Conservation (phyloP, 179 eudicot genomes). For the Pouteria campechiana region DNA sequence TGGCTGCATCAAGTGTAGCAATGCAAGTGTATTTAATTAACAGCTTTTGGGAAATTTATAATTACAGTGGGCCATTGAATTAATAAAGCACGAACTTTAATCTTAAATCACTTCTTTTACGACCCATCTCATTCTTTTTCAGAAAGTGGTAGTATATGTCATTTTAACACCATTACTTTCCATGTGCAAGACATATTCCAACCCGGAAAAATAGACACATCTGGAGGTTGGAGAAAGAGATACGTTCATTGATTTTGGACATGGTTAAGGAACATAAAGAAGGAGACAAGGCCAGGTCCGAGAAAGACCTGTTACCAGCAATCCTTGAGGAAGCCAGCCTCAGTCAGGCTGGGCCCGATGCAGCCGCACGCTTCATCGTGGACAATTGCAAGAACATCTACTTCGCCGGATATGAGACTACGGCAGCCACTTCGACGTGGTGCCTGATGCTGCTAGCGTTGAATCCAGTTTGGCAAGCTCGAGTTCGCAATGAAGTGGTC, state of each 20-base stretch:
- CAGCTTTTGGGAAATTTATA: too few relatives aligned
- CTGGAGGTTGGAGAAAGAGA: not conserved
- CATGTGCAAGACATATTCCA: not conserved
- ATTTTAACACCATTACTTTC: too few relatives aligned
- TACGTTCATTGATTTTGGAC: not conserved
- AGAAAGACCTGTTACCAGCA: conserved; percentile 3
- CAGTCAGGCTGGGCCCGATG: not conserved
- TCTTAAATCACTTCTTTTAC: too few relatives aligned
- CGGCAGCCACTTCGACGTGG: conserved; percentile 78
- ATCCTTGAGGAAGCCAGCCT: conserved; percentile 2
- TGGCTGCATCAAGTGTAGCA: too few relatives aligned
- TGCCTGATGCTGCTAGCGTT: conserved; percentile 69
- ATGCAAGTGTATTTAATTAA: too few relatives aligned
- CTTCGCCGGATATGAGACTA: conserved; percentile 86
- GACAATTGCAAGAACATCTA: conserved; percentile 90
- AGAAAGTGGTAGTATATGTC: too few relatives aligned
- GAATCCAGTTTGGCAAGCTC: conserved; percentile 73
- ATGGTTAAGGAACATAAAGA: not conserved
- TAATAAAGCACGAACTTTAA: too few relatives aligned
- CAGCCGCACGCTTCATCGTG: conserved; percentile 46
- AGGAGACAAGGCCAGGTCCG: not conserved
- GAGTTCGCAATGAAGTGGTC: conserved; percentile 36
- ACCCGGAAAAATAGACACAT: not conserved
- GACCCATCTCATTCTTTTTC: too few relatives aligned
- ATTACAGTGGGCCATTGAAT: too few relatives aligned